Conservation (phyloP, 2,329 filamentous ascomycete genomes). For the Aschersonia sp. region DNA sequence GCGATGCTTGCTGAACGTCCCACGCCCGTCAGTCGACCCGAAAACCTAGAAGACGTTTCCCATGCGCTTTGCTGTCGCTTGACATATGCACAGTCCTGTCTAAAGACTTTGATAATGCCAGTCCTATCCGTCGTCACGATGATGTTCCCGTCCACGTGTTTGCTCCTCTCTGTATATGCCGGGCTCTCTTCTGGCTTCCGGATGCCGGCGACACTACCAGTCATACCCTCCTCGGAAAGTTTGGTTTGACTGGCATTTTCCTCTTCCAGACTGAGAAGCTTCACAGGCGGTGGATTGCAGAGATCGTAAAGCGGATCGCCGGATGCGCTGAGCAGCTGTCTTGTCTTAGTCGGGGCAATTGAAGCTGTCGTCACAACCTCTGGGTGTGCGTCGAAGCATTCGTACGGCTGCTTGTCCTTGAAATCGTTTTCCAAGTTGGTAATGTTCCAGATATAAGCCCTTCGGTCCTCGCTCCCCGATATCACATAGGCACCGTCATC, state of each 20-base stretch:
- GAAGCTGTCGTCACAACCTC: slow-evolving; percentile 81
- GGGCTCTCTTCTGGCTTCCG: slow-evolving; percentile 53
- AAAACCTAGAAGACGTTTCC: slow-evolving; percentile 67
- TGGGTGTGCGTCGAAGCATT: slow-evolving; percentile 82
- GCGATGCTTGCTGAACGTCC: slow-evolving; percentile 41
- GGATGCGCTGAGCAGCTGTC: slow-evolving; percentile 63
- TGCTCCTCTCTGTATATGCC: slow-evolving; percentile 60
- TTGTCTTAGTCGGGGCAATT: slow-evolving; percentile 66
- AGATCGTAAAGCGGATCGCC: slow-evolving; percentile 92
- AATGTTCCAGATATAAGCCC: slow-evolving; percentile 75
- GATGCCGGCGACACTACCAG: slow-evolving; percentile 15
- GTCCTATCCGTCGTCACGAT: slow-evolving; percentile 81
- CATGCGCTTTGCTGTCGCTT: slow-evolving; percentile 66
- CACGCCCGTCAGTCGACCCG: slow-evolving; percentile 45
- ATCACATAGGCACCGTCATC: slow-evolving; percentile 78
- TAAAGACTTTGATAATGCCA: slow-evolving; percentile 84
- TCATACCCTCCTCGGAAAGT: slow-evolving; percentile 20
- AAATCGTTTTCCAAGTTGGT: slow-evolving; percentile 39
- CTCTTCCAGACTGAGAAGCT: slow-evolving; percentile 61
- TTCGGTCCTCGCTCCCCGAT: slow-evolving; percentile 83
- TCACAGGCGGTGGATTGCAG: slow-evolving; percentile 87
- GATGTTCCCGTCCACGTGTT: slow-evolving; percentile 73
- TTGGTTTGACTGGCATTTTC: slow-evolving; percentile 26
- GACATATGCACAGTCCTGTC: slow-evolving; percentile 77
- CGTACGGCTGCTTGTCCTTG: slow-evolving; percentile 68